Conservation (phyloP, 2,329 filamentous ascomycete species). For the Clarireedia homoeocarpa region DNA sequence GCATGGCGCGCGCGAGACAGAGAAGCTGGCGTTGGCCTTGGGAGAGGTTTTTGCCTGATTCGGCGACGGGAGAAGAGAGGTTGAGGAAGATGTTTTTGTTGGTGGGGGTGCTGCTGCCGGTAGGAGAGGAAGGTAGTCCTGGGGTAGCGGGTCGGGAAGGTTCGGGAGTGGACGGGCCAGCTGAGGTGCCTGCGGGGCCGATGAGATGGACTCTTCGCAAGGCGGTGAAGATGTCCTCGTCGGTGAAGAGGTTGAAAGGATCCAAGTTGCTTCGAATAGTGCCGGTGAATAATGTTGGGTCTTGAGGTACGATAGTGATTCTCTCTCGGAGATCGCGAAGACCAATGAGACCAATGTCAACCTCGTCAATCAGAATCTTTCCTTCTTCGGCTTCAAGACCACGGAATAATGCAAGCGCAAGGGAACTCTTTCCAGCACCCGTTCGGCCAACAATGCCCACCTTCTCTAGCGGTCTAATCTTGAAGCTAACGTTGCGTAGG, state of each 20-base stretch:
- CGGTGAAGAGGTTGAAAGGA: conserved; percentile 80
- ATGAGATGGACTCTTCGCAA: conserved; percentile 87
- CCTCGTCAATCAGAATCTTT: conserved; percentile 79
- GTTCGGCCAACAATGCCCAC: conserved; percentile 94
- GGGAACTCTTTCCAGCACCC: conserved; percentile 91
- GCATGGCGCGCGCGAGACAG: conserved; percentile 84
- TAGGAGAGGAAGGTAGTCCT: conserved; percentile 21
- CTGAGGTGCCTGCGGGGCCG: conserved; percentile 35
- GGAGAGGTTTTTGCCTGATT: conserved; percentile 89
- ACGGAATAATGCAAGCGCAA: conserved; percentile 88
- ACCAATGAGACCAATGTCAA: conserved; percentile 87
- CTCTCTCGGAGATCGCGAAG: conserved; percentile 88
- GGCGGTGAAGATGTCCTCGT: conserved; percentile 82
- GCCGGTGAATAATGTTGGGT: conserved; percentile 88
- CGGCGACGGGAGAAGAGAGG: conserved; percentile 72
- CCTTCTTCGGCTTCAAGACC: conserved; percentile 86
- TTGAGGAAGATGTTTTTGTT: conserved; percentile 97
- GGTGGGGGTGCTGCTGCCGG: conserved; percentile 36
- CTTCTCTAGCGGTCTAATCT: conserved; percentile 79
- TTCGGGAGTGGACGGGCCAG: conserved; percentile 28
- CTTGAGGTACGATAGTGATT: conserved; percentile 96
- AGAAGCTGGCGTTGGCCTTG: conserved; percentile 94
- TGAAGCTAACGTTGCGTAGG: conserved; percentile 75
- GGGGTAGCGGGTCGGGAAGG: conserved; percentile 24
- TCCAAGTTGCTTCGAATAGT: conserved; percentile 90